phyloP scores from a whole-genome alignment of 371 early-diverging fungal genomes.

The Mucor mucedo region DNA sequence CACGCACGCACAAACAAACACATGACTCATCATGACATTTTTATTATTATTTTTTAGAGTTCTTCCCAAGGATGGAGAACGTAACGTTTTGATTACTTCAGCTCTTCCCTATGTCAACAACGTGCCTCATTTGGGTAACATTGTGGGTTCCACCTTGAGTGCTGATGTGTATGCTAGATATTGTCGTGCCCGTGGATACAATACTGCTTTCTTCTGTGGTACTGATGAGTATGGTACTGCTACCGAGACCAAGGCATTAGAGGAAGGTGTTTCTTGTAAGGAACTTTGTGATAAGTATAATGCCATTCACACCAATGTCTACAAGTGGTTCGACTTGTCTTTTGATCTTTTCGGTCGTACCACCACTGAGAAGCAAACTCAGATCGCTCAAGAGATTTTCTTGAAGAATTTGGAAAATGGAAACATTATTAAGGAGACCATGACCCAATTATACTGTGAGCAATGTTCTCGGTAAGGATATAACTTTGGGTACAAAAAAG shows the following conservation, averaged over 20 bases:
- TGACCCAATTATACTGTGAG: constrained; percentile 95
- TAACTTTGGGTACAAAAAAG: not conserved
- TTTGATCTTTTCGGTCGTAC: constrained; percentile 99
- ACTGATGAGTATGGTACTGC: constrained; percentile 99
- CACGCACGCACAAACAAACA: not conserved
- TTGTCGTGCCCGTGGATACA: constrained; percentile 90
- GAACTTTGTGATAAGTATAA: constrained; percentile 98
- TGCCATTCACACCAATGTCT: constrained; percentile 87
- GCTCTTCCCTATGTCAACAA: constrained; percentile 99
- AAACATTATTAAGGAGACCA: constrained; percentile 74
- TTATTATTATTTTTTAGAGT: constrained; percentile 30
- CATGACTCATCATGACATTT: not conserved
- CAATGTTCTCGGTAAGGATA: constrained; percentile 71
- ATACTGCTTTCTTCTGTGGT: constrained; percentile 96
- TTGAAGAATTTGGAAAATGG: constrained; percentile 78
- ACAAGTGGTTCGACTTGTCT: constrained; percentile 96
- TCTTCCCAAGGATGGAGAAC: constrained; percentile 69
- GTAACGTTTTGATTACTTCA: constrained; percentile 95
- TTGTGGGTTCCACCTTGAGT: constrained; percentile 97
- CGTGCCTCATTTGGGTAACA: constrained; percentile 99
- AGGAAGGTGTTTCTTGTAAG: constrained; percentile 88
- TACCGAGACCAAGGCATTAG: constrained; percentile 99
- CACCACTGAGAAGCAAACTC: constrained; percentile 87
- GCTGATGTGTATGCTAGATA: constrained; percentile 98
- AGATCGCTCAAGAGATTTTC: constrained; percentile 96